Percentiles rank a stretch among this genome's conserved stretches.
Conservation (phyloP, 1,284 basidiomycete species). For the Fomitopsis schrenkii region DNA sequence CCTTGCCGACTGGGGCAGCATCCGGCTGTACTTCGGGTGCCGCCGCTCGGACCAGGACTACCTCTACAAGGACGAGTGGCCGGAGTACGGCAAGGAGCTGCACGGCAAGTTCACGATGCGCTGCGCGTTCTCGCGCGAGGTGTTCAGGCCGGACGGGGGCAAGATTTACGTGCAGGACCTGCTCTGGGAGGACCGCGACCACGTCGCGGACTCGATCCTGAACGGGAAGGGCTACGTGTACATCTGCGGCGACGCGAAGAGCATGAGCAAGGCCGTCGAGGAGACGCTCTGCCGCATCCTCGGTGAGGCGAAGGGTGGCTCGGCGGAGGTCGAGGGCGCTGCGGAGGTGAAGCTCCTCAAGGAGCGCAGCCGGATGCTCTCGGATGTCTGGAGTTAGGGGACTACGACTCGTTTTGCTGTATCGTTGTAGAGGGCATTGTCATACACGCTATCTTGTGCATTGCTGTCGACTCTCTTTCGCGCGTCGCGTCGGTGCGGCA, state of each 20-base stretch:
- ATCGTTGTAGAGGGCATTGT: neutral
- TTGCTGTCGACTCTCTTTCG: neutral
- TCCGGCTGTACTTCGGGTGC: conserved; percentile 96
- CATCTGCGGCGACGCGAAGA: conserved; percentile 96
- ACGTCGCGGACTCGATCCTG: conserved; percentile 84
- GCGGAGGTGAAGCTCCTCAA: conserved; percentile 93
- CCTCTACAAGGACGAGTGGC: conserved; percentile 95
- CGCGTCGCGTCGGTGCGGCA: neutral
- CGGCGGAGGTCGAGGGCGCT: conserved; percentile 78
- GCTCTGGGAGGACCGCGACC: conserved; percentile 80
- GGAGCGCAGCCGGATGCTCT: conserved; percentile 80
- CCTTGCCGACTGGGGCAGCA: conserved; percentile 91
- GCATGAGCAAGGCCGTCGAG: conserved; percentile 95
- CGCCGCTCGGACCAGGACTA: conserved; percentile 86
- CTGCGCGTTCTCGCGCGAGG: conserved; percentile 86
- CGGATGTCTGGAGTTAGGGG: conserved; percentile 66
- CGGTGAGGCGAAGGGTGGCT: conserved; percentile 91
- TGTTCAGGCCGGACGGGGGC: conserved; percentile 86
- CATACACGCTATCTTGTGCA: neutral
- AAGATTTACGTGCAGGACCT: conserved; percentile 99
- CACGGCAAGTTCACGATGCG: conserved; percentile 90
- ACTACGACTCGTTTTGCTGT: neutral
- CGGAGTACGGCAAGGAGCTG: conserved; percentile 81
- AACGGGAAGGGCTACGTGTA: conserved; percentile 94
- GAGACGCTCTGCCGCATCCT: conserved; percentile 81